Percentiles rank a stretch among this genome's conserved stretches.
These are phyloP conservation scores for Nannizziopsis arthrosporioides DNA, from an alignment of 2,329 filamentous ascomycete genomes.

Conservation along the genomic window DNA sequence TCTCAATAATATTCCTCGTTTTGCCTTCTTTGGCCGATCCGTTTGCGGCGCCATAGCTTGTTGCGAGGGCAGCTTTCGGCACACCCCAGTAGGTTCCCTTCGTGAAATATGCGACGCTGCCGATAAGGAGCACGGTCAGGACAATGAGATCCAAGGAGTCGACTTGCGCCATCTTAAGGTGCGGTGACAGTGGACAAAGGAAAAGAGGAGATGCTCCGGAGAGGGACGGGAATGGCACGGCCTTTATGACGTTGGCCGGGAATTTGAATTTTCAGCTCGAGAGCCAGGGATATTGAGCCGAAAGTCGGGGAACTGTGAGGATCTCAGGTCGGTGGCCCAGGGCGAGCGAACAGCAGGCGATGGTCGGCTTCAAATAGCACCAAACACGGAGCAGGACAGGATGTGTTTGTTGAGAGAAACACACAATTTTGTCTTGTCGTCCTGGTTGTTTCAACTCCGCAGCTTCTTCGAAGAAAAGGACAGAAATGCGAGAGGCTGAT, in stretches of 20 bases:
- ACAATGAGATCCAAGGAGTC: conserved; percentile 92
- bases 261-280: too few relatives aligned
- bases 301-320: too few relatives aligned
- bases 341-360: too few relatives aligned
- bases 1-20: conserved; percentile 85
- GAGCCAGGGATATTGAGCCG: too few relatives aligned
- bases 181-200: not conserved
- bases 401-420: too few relatives aligned
- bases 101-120: conserved; percentile 90
- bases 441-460: too few relatives aligned
- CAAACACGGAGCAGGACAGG: too few relatives aligned
- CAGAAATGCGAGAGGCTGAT: too few relatives aligned
- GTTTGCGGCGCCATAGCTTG: conserved; percentile 50
- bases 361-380: too few relatives aligned
- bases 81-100: conserved; percentile 92
- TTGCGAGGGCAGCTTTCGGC: conserved; percentile 76
- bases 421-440: too few relatives aligned
- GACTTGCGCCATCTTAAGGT: conserved; percentile 70
- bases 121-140: conserved; percentile 70
- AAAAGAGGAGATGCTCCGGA: not conserved
- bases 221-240: not conserved
- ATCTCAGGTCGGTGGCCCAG: too few relatives aligned
- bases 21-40: conserved; percentile 60
- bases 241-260: not conserved
- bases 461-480: too few relatives aligned